Percentiles rank a stretch among this genome's conserved stretches.
These are phyloP conservation scores for Crassisporium funariophilum DNA, from an alignment of 768 basidiomycete genomes.

Conservation along the genomic window DNA sequence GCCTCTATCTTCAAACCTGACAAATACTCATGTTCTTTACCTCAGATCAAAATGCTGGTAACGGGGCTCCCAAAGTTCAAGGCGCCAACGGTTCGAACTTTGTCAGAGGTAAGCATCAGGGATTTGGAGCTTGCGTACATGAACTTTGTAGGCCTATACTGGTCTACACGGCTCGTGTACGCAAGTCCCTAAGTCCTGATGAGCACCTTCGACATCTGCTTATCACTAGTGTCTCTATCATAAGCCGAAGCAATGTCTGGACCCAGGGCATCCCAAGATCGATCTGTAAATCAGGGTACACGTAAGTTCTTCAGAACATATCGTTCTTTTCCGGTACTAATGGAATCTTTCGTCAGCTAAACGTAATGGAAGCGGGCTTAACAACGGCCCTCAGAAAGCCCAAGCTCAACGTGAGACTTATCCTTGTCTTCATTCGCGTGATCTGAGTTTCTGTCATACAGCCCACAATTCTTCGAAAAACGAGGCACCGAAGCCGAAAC, in stretches of 20 bases:
- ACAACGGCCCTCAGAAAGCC: constrained; percentile 13
- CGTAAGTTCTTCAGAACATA: constrained; percentile 15
- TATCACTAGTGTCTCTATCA: constrained; percentile 11
- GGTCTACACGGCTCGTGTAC: constrained; percentile 14
- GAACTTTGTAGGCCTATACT: constrained; percentile 15
- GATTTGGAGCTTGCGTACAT: constrained; percentile 16
- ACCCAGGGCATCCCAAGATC: constrained; percentile 14
- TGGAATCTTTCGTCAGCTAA: constrained; percentile 14
- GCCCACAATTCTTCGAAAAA: constrained; percentile 15
- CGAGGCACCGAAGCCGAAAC: constrained; percentile 15
- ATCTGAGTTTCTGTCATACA: constrained; percentile 15
- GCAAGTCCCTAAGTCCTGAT: constrained; percentile 16
- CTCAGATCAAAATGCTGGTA: constrained; percentile 13
- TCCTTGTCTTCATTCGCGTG: constrained; percentile 11
- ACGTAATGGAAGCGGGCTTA: constrained; percentile 15
- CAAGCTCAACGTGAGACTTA: constrained; percentile 16
- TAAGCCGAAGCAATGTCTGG: constrained; percentile 13
- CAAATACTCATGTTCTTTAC: constrained; percentile 11
- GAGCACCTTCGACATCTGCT: constrained; percentile 14
- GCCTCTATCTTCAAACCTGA: constrained; percentile 11
- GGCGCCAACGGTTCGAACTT: constrained; percentile 14
- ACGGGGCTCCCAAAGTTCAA: constrained; percentile 14
- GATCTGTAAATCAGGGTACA: constrained; percentile 15
- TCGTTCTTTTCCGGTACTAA: constrained; percentile 12
- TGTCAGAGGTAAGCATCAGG: constrained; percentile 17